phyloP scores from a whole-genome alignment of 805 yeast genomes.

The Yarrowia alimentaria region DNA sequence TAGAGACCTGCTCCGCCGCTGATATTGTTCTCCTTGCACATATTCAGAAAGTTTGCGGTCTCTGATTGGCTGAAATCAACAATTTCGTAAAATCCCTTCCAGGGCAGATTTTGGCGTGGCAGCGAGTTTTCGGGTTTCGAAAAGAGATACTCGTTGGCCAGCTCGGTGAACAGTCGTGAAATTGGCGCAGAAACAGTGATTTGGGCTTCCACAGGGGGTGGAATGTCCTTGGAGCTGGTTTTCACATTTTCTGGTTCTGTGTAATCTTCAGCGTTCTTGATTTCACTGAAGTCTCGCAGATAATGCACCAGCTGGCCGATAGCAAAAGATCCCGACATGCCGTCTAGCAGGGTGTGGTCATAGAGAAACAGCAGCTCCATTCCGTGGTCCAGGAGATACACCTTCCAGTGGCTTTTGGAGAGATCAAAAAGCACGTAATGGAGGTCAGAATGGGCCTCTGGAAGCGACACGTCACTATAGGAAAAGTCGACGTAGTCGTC shows the following conservation, averaged over 20 bases:
- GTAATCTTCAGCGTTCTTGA: neutral
- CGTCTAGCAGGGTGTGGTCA: constrained; percentile 35
- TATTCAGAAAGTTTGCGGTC: neutral
- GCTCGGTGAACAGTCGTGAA: neutral
- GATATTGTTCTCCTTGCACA: constrained; percentile 12
- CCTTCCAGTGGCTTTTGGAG: constrained; percentile 30
- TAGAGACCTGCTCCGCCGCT: constrained; percentile 15
- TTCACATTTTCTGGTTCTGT: no score
- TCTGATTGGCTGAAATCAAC: neutral
- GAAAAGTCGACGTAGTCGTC: neutral
- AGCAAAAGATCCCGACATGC: constrained; percentile 32
- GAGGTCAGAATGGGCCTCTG: constrained; percentile 4
- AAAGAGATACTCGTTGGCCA: constrained; percentile 13
- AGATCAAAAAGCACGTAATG: constrained; percentile 10
- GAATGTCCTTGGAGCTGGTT: constrained; percentile 2
- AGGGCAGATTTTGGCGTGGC: constrained; percentile 5
- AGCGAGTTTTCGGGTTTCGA: neutral
- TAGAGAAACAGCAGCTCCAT: constrained; percentile 30
- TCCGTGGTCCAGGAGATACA: constrained; percentile 28
- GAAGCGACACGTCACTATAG: neutral
- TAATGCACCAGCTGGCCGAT: constrained; percentile 3
- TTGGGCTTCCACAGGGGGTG: constrained; percentile 5
- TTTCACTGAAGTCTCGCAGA: no score
- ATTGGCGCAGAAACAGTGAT: constrained; percentile 11
- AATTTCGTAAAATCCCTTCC: constrained; percentile 7